Percentiles rank a stretch among this genome's conserved stretches.
These are phyloP conservation scores for Zoysia matrella DNA, from an alignment of 202 grass and related monocot species.

Conservation along the genomic window DNA sequence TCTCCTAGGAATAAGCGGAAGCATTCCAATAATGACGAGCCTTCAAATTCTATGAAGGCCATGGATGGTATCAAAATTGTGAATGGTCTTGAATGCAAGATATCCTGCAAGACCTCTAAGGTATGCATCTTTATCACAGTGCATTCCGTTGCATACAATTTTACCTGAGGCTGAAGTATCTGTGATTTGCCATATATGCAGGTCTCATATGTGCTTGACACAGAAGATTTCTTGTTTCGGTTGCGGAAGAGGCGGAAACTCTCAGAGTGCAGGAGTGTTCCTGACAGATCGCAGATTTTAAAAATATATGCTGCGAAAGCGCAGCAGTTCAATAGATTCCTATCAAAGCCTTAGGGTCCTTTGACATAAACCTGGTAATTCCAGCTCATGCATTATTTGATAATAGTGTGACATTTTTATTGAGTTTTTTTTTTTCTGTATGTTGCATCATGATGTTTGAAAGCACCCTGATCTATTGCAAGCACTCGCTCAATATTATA, in stretches of 20 bases:
- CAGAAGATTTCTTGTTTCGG: conserved; percentile 91
- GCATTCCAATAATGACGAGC: conserved; percentile 53
- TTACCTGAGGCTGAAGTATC: background rate
- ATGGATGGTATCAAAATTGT: conserved; percentile 73
- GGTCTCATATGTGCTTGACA: conserved; percentile 91
- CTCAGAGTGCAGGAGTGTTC: conserved; percentile 8
- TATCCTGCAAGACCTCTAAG: conserved; percentile 83
- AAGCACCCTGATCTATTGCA: background rate
- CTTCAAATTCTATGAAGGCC: conserved; percentile 55
- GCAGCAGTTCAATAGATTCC: conserved; percentile 67
- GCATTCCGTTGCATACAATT: background rate
- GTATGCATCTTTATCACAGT: conserved; percentile 35
- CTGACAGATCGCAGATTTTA: conserved; percentile 23
- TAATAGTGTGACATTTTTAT: background rate
- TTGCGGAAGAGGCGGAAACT: conserved; percentile 53
- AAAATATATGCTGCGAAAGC: conserved; percentile 51
- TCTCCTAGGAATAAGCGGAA: conserved; percentile 84
- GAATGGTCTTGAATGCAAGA: conserved; percentile 99
- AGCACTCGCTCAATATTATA: background rate
- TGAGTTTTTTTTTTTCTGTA: background rate
- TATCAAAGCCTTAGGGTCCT: conserved; percentile 56
- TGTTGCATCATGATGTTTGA: background rate
- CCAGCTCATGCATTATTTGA: background rate
- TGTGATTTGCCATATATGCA: conserved; percentile 28
- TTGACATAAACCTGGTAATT: conserved; percentile 48